Percentiles rank a stretch among this genome's conserved stretches.
Evolutionary conservation across 1,284 basidiomycete species (phyloP).

Genomic region (Cryptococcus sp.): DNA sequence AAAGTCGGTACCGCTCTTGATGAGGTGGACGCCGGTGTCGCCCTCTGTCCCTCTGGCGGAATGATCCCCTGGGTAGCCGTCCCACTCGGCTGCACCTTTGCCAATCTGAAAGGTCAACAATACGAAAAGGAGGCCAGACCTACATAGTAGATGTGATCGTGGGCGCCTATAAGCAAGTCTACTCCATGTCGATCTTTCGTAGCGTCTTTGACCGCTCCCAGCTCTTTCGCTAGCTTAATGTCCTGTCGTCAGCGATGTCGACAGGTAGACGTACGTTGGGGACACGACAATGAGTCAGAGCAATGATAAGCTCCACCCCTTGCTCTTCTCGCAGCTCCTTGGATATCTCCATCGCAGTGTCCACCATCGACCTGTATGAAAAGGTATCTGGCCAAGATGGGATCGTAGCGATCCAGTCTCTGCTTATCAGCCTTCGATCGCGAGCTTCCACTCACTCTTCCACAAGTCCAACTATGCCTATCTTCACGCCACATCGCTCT

Average conservation of each 20-base stretch:
- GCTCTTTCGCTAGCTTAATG: constrained; percentile 58
- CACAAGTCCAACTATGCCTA: constrained; percentile 76
- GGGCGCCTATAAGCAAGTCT: constrained; percentile 76
- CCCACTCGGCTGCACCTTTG: constrained; percentile 67
- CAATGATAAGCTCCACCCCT: constrained; percentile 70
- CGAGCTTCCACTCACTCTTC: constrained; percentile 65
- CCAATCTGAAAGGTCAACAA: constrained; percentile 54
- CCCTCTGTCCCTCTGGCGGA: constrained; percentile 64
- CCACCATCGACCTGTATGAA: constrained; percentile 62
- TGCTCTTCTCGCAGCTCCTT: constrained; percentile 63
- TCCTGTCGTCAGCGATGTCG: constrained; percentile 50
- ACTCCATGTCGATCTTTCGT: constrained; percentile 61
- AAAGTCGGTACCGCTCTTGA: constrained; percentile 87
- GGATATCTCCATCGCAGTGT: constrained; percentile 62
- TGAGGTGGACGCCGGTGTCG: constrained; percentile 66
- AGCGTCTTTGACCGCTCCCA: constrained; percentile 56
- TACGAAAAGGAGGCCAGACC: not conserved
- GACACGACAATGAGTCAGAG: constrained; percentile 71
- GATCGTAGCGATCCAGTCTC: constrained; percentile 82
- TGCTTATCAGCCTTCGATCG: constrained; percentile 30
- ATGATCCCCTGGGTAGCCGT: constrained; percentile 58
- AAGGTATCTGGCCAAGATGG: constrained; percentile 73
- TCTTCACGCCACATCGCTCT: constrained; percentile 60
- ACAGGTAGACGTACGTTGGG: constrained; percentile 54
- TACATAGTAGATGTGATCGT: constrained; percentile 71